Evolutionary conservation across 805 yeast genomes (phyloP), one percentile per base, ranked within the genome.

Genomic region (Zygoascus biomembranicola): DNA sequence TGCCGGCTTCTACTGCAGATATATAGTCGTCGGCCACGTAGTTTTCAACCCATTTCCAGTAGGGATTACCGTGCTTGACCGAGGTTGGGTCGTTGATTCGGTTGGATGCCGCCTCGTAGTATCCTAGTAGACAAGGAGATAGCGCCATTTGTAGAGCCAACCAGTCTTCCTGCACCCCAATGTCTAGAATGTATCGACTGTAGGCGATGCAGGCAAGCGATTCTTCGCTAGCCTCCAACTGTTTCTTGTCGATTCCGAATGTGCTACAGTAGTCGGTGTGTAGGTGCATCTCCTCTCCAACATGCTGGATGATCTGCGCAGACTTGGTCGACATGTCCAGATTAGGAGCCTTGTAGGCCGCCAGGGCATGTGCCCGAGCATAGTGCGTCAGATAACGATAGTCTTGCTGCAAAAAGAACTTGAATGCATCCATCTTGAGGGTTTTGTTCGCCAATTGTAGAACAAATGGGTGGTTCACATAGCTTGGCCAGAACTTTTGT

Each of bases 101-200:
- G 4, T 69, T 65, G 3, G 72, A 63, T 5, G 71, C 70, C 20
- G 80, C 78, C 1, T 90, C 89, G 48, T 77, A 73, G 64, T 85
- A 85, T 1, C 95, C 95, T 63, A 82, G 77, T 49, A 85, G 67
- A 66, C 95, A 87, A 0, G 95, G 94, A 8, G 88, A 78, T 52
- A 85, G 66, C 0, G 92, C 87, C 8, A 83, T 77, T 54, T 80
- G 80, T 50, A 85, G 76, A 47, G 82, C 86, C 32, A 82, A 65
- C 78, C 83, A 83, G 63, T 83, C 83, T 28, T 78, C 76, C 43
- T 69, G 69, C 23, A 72, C 67, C 3, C 84, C 84, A 5, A 84
- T 68, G 19, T 78, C 74, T 43, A 75, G 61, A 54, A 87, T 70
- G 58, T 80, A 85, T 41, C 83, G 73, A 35, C 85, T 77, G 65